Evolutionary conservation across 1,284 basidiomycete genomes (phyloP).

Genomic region (Moesziomyces sp.): DNA sequence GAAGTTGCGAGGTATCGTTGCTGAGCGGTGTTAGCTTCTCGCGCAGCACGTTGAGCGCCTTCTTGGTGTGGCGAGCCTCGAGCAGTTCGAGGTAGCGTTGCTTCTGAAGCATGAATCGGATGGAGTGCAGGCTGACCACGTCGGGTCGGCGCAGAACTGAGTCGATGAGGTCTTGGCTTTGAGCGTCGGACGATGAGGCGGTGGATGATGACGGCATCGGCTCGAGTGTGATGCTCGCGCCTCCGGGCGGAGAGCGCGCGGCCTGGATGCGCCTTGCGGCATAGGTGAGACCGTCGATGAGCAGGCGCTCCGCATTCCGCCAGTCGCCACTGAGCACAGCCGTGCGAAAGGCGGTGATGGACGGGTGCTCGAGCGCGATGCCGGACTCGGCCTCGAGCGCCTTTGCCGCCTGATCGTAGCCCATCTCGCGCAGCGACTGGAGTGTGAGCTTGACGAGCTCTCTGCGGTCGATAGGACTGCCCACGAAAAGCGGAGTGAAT

Average conservation of each 20-base stretch:
- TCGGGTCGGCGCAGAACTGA: conserved; percentile 50
- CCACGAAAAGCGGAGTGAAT: conserved; percentile 34
- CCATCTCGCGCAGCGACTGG: conserved; percentile 90
- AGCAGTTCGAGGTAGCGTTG: conserved; percentile 97
- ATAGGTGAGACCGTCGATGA: conserved; percentile 70
- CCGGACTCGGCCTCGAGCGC: conserved; percentile 92
- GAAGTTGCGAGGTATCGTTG: conserved; percentile 51
- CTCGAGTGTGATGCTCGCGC: conserved; percentile 2
- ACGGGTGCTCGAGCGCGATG: conserved; percentile 81
- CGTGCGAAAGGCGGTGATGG: conserved; percentile 83
- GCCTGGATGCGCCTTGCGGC: conserved; percentile 39
- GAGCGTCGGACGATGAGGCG: conserved; percentile 16
- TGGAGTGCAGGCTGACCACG: conserved; percentile 69
- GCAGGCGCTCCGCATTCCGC: conserved; percentile 79
- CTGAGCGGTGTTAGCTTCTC: conserved; percentile 80
- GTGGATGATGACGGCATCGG: conserved; percentile 22
- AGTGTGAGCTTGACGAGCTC: conserved; percentile 91
- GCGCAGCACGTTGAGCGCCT: conserved; percentile 85
- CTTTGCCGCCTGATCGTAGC: conserved; percentile 89
- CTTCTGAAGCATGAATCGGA: conserved; percentile 86
- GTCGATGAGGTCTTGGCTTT: conserved; percentile 39
- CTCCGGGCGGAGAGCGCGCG: conserved; percentile 8
- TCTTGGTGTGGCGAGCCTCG: conserved; percentile 81
- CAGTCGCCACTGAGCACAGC: conserved; percentile 86
- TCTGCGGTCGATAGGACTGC: conserved; percentile 74